Base-by-base conservation (phyloP, 495 filamentous ascomycete genomes). In the Monascus purpureus region DNA sequence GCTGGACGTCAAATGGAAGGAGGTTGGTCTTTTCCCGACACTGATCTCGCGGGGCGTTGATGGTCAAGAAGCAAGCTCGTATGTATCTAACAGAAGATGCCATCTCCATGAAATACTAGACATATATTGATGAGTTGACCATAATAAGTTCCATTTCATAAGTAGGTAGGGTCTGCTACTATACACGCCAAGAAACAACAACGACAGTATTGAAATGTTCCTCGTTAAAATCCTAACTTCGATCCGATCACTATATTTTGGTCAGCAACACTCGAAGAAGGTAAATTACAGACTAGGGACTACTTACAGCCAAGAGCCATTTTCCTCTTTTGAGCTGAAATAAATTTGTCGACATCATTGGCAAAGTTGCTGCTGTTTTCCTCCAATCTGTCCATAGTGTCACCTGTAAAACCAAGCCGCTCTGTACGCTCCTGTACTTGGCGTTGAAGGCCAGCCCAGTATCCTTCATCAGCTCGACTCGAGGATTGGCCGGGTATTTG, bases 361-460 rank as follows among this genome's bases (percentile, higher is more conserved):
- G 81, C 78, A 70, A 83, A 96, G 28, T 70, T 78, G 35, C 72
- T 68, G 44, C 79, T 90, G 28, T 75, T 75, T 40, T 85, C 72
- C 46, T 87, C 76, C 33, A 93, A 50, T 23, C 70, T 70, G 35
- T 87, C 77, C 76, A 94, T 80, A 8, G 65, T 72, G 50, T 97
- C 92, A 8, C 82, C 80, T 49, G 80, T 74, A 15, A 92, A 61
- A 29, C 72, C 78, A 31, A 97, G 56, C 41, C 75, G 82, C 53
- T 95, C 83, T 2, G 88, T 93, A 20, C 90, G 65, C 49, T 97
- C 88, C 41, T 87, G 81, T 18, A 96, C 53, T 49, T 85, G 79
- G 30, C 86, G 70, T 11, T 78, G 75, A 63, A 95, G 77, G 41
- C 71, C 79, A 18, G 73, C 65, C 54, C 72, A 73, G 38, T 80